Conservation (phyloP, 371 early-diverging fungal species). For the Syncephalastrum sp. region DNA sequence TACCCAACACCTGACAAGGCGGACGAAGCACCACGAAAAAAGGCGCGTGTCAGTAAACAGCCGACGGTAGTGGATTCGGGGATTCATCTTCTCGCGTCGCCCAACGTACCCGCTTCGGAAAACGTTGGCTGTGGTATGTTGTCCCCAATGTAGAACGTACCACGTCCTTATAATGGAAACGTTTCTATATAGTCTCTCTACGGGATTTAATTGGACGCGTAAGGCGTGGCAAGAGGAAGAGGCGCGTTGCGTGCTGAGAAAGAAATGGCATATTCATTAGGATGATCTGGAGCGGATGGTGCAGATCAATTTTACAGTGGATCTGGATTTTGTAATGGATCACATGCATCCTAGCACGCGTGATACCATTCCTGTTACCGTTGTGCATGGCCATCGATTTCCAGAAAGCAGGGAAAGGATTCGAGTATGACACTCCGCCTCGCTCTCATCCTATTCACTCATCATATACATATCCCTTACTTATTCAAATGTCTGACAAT, state of each 20-base stretch:
- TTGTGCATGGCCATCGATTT: slow-evolving; percentile 18
- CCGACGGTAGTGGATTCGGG: too few species aligned
- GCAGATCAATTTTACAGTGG: slow-evolving; percentile 29
- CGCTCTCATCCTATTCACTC: too few species aligned
- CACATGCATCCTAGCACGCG: slow-evolving; percentile 15
- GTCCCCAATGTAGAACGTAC: background rate
- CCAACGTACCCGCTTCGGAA: background rate
- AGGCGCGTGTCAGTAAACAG: too few species aligned
- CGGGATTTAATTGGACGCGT: slow-evolving; percentile 20
- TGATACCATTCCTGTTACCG: slow-evolving; percentile 11
- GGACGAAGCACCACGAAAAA: too few species aligned
- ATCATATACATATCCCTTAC: too few species aligned
- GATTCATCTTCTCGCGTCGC: too few species aligned
- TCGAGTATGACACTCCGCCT: background rate
- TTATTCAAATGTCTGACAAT: background rate
- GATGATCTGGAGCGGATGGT: slow-evolving; percentile 21
- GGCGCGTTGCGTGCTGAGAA: background rate
- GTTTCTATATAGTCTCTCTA: slow-evolving; percentile 9
- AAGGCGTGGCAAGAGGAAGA: background rate
- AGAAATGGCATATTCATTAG: background rate
- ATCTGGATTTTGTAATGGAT: slow-evolving; percentile 21
- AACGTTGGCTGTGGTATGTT: slow-evolving; percentile 12
- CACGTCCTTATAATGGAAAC: background rate
- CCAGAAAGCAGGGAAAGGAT: slow-evolving; percentile 12
- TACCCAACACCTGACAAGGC: too few species aligned